Evolutionary conservation across 805 yeast species (phyloP), one percentile per base, ranked within the genome.

Genomic region (Candida tibetensis): DNA sequence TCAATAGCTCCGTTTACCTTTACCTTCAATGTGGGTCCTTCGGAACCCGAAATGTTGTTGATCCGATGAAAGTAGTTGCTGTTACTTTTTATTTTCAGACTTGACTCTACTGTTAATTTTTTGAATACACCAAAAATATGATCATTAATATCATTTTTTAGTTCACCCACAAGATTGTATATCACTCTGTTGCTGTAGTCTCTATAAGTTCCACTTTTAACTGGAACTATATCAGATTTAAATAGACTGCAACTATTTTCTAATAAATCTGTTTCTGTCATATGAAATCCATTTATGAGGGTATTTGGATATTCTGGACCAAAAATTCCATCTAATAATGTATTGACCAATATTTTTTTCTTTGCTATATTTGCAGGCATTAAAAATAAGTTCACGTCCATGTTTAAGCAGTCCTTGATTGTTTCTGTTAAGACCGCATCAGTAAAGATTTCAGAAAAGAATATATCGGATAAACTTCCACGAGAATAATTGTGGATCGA

Each of bases 41-140:
- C 40, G 4, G 28, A 17, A 8, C 27, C 37, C 4, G 32, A 22
- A 6, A 48, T 16, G 1, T 30, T 30, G n/a, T 49, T 38, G 10
- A 60, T 40, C 19, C 43, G 34, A 26, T 44, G 30, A 28, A 58
- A 55, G 42, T 66, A 64, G 41, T 64, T 65, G 38, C 71, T 65
- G 9, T 37, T 38, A 1, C 62, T 62, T 28, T 45, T 49, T 5
- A 51, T 29, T 3, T 25, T 34, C 9, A 46, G 36, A 12, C 43
- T 43, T 5, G 39, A 30, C 6, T 52, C 46, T 2, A 53, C 48
- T 13, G 42, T 32, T 4, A 59, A 25, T 35, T 63, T 34, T 1
- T 45, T 31, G 18, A 61, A 30, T 2, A 58, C 58, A 13, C 34
- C 42, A 3, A 25, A 9, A 3, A 57, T 28, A 35, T 56, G 60